phyloP scores from a whole-genome alignment of 2,329 filamentous ascomycete species.

The Pseudocercospora musae region DNA sequence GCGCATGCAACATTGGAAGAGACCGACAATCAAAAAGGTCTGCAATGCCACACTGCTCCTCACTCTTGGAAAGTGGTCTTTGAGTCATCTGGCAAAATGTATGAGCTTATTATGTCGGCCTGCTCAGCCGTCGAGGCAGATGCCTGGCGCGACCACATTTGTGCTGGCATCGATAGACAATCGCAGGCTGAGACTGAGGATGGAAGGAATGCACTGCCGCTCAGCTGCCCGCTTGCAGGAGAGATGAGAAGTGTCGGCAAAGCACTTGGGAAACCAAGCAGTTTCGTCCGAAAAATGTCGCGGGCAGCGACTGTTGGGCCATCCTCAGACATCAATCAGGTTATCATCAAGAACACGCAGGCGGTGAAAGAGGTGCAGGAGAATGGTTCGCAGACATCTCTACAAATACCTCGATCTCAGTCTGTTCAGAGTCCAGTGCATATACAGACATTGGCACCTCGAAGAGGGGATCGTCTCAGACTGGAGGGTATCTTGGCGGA shows the following conservation, averaged over 20 bases:
- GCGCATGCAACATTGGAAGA: constrained; percentile 65
- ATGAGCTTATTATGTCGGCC: constrained; percentile 82
- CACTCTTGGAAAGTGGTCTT: constrained; percentile 93
- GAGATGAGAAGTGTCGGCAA: constrained; percentile 71
- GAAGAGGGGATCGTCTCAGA: constrained; percentile 70
- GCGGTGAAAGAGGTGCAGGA: constrained; percentile 56
- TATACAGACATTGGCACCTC: constrained; percentile 68
- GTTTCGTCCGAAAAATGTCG: constrained; percentile 65
- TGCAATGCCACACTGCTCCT: constrained; percentile 82
- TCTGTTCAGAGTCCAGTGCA: constrained; percentile 69
- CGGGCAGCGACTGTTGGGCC: constrained; percentile 70
- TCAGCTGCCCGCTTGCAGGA: constrained; percentile 64
- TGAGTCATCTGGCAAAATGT: constrained; percentile 69
- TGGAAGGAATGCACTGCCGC: constrained; percentile 45
- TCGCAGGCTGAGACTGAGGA: constrained; percentile 51
- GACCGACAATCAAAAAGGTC: constrained; percentile 69
- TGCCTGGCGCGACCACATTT: constrained; percentile 72
- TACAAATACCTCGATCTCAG: constrained; percentile 71
- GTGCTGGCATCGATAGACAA: constrained; percentile 50
- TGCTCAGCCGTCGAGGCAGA: constrained; percentile 76
- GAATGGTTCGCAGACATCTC: constrained; percentile 43
- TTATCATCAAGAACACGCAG: constrained; percentile 84
- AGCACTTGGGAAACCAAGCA: constrained; percentile 69
- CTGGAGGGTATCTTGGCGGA: constrained; percentile 72
- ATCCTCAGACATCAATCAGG: constrained; percentile 66